A percentile compares a stretch with the other conserved stretches of the same genome.
Conservation (phyloP, 1,284 basidiomycete species). For the Mycosarcoma mackinlayi region DNA sequence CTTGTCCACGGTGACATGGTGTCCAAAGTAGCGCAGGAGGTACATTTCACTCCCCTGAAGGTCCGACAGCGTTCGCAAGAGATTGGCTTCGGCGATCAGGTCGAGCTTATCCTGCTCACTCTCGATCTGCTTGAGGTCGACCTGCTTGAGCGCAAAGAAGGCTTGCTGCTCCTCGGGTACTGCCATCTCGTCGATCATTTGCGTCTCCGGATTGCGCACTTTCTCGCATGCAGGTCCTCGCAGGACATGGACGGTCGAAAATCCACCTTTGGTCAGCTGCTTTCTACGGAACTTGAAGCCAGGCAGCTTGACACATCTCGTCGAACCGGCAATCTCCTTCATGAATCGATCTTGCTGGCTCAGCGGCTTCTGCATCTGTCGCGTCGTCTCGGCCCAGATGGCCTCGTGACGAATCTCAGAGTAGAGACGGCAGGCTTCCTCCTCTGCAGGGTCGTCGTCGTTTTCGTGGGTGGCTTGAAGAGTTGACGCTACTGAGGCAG, state of each 20-base stretch:
- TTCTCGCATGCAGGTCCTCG: constrained; percentile 55
- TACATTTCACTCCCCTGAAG: constrained; percentile 60
- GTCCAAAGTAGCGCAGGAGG: constrained; percentile 66
- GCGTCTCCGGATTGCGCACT: constrained; percentile 34
- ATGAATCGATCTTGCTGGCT: constrained; percentile 31
- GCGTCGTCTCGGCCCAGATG: constrained; percentile 50
- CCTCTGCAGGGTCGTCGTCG: constrained; percentile 31
- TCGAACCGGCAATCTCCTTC: constrained; percentile 36
- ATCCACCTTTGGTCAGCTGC: constrained; percentile 61
- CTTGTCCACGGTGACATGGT: constrained; percentile 55
- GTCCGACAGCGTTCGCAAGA: constrained; percentile 57
- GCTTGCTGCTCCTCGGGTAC: constrained; percentile 61
- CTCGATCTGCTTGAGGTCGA: constrained; percentile 64
- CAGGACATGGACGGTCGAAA: constrained; percentile 65
- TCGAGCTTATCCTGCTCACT: constrained; percentile 61
- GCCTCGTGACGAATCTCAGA: constrained; percentile 44
- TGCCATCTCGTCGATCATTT: constrained; percentile 42
- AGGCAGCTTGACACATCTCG: constrained; percentile 52
- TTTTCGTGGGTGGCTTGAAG: constrained; percentile 5
- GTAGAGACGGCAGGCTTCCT: constrained; percentile 31
- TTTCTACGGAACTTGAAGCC: constrained; percentile 62
- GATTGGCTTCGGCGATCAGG: constrained; percentile 64
- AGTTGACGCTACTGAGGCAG: constrained; percentile 10
- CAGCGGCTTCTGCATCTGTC: constrained; percentile 39
- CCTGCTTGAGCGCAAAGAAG: constrained; percentile 67